These are phyloP conservation scores for Suaeda aralocaspica DNA, from an alignment of 148 eudicot genomes.

Conservation along the genomic window DNA sequence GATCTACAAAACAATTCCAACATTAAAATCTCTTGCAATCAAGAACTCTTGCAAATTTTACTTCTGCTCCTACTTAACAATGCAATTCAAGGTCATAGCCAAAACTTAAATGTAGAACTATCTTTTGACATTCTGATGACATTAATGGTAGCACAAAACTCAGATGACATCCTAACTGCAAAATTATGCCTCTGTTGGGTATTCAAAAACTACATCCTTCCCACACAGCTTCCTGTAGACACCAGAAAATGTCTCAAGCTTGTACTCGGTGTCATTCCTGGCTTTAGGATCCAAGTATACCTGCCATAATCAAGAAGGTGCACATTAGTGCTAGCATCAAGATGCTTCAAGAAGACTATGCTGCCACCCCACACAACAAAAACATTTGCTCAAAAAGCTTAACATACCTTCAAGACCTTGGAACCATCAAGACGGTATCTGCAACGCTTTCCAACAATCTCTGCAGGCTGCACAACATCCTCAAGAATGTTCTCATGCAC, in stretches of 20 bases:
- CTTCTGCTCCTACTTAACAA: conserved; percentile 11
- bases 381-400: neutral
- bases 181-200: conserved; percentile 43
- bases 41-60: conserved; percentile 20
- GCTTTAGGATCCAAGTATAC: conserved; percentile 80
- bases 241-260: conserved; percentile 80
- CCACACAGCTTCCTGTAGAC: conserved; percentile 90
- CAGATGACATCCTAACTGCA: conserved; percentile 13
- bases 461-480: conserved; percentile 86
- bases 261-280: conserved; percentile 86
- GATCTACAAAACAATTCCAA: conserved; percentile 16
- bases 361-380: neutral
- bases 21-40: conserved; percentile 18
- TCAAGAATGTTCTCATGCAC: conserved; percentile 86
- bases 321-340: neutral
- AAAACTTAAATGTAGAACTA: conserved; percentile 16
- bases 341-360: neutral
- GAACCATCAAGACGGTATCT: conserved; percentile 83
- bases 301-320: conserved; percentile 24
- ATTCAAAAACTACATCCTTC: conserved; percentile 89
- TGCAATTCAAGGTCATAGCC: conserved; percentile 17
- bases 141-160: conserved; percentile 11
- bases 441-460: conserved; percentile 81
- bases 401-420: conserved; percentile 67
- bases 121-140: conserved; percentile 3